A percentile compares a stretch with the other conserved stretches of the same genome.
These are phyloP conservation scores for Quercus alba DNA, from an alignment of 306 rosid genomes.

Conservation along the genomic window DNA sequence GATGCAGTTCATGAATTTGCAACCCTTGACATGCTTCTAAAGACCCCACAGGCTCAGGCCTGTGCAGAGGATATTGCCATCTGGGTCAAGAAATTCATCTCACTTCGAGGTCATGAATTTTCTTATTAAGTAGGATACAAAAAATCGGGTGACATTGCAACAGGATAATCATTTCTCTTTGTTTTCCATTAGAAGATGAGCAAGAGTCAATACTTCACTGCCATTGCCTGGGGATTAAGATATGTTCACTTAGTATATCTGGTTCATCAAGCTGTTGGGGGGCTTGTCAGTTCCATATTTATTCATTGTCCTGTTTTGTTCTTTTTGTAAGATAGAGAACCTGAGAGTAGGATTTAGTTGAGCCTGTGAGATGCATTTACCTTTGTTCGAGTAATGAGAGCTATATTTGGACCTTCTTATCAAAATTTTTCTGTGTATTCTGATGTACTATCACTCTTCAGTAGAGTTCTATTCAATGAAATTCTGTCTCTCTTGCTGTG, in stretches of 20 bases:
- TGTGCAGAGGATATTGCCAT: slow-evolving; percentile 96
- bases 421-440: slow-evolving; percentile 46
- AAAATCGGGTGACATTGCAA: slow-evolving; percentile 17
- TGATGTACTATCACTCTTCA: slow-evolving; percentile 33
- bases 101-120: slow-evolving; percentile 91
- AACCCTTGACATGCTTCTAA: slow-evolving; percentile 86
- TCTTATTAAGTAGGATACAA: slow-evolving; percentile 58
- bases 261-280: slow-evolving; percentile 20
- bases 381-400: slow-evolving; percentile 11
- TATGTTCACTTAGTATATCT: slow-evolving; percentile 9
- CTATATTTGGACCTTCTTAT: slow-evolving; percentile 29
- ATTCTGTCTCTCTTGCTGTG: slow-evolving; percentile 1
- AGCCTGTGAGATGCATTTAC: slow-evolving; percentile 40
- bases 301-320: slow-evolving; percentile 18
- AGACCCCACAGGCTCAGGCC: slow-evolving; percentile 85
- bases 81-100: slow-evolving; percentile 92
- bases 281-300: slow-evolving; percentile 25
- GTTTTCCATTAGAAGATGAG: slow-evolving; percentile 16
- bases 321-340: slow-evolving; percentile 58
- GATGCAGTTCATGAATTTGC: slow-evolving; percentile 96
- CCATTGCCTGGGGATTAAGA: slow-evolving; percentile 19
- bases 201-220: slow-evolving; percentile 19
- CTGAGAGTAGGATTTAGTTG: slow-evolving; percentile 49
- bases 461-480: slow-evolving; percentile 31
- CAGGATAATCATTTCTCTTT: slow-evolving; percentile 17